Base-by-base conservation (phyloP, 352 stramenopile species). In the Pythium apleroticum region DNA sequence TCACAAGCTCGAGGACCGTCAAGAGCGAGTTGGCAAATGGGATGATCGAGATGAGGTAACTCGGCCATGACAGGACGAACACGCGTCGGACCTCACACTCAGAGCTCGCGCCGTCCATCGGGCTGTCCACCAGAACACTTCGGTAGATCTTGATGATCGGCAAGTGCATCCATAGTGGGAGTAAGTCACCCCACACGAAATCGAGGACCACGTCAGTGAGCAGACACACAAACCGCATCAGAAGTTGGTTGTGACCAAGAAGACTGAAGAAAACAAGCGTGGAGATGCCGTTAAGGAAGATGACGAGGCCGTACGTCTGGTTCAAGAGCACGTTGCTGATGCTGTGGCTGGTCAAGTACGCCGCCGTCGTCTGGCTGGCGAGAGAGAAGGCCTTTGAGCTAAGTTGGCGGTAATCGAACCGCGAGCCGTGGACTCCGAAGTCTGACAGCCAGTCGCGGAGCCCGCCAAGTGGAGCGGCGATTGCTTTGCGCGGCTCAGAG, bases 171-270 rank as follows among this genome's bases (percentile, higher is more conserved):
- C 62, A 57, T 8, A 71, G 27, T 6, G 69, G 69, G 19, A 76
- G 33, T 4, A 73, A 4, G 2, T 35, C 55, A 3, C 69, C 69
- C 65, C 69, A 76, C 6, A 65, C 54, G 25, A 71, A 73, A 45
- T 73, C 65, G 8, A 76, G 61, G 28, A 57, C 50, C 10, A 74
- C 39, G 39, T 74, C 68, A 0, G 49, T 35, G 2, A 74, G 33
- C 5, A 74, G 37, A 41, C 58, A 71, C 31, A 63, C 46, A 8
- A 71, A 33, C 0, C 68, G 53, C 12, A 31, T 52, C 8, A 60
- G 41, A 4, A 53, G 49, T 17, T 30, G 35, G 15, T 39, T 33
- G 14, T 1, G 46, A 17, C 14, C 37, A 20, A 57, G 46, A 2
- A 55, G 6, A 11, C 11, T 48, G 20, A 30, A 17, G 15, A 55